Conservation (phyloP, 2,329 filamentous ascomycete genomes). For the Colletotrichum sp. region DNA sequence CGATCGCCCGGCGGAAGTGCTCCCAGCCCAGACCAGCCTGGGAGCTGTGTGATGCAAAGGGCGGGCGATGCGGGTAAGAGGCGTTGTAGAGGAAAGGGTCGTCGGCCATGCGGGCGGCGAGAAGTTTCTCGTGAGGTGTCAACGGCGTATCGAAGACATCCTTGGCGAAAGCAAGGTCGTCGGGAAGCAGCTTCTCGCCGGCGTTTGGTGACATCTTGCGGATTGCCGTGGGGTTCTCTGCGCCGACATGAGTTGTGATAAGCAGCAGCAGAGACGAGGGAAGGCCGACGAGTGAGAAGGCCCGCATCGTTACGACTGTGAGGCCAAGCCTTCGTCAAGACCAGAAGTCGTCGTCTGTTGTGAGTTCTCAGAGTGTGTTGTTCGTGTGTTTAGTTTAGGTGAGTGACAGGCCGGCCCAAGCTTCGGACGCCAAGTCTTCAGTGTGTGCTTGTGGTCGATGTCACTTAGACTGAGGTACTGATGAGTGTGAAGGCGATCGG, state of each 20-base stretch:
- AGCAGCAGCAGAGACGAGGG: slow-evolving; percentile 52
- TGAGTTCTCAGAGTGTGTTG: not conserved
- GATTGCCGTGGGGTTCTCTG: slow-evolving; percentile 62
- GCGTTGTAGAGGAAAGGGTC: slow-evolving; percentile 18
- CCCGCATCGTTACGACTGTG: slow-evolving; percentile 40
- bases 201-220: slow-evolving; percentile 75
- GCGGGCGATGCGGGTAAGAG: slow-evolving; percentile 45
- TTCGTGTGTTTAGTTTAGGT: not conserved
- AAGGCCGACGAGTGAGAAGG: slow-evolving; percentile 41
- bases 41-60: slow-evolving; percentile 54
- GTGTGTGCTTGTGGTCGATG: not conserved
- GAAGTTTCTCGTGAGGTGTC: slow-evolving; percentile 31
- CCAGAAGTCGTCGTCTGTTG: not conserved
- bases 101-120: slow-evolving; percentile 34
- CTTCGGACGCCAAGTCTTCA: not conserved
- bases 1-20: slow-evolving; percentile 48
- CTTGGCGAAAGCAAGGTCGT: slow-evolving; percentile 62
- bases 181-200: slow-evolving; percentile 75
- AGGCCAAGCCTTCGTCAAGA: not conserved
- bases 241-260: slow-evolving; percentile 41
- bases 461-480: not conserved
- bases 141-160: slow-evolving; percentile 21
- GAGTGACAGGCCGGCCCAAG: not conserved
- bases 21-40: slow-evolving; percentile 27
- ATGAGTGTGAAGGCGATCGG: not conserved